Evolutionary conservation across 345 rosid species (phyloP), one percentile per base, ranked within the genome.

Genomic region (Sisymbrium irio): DNA sequence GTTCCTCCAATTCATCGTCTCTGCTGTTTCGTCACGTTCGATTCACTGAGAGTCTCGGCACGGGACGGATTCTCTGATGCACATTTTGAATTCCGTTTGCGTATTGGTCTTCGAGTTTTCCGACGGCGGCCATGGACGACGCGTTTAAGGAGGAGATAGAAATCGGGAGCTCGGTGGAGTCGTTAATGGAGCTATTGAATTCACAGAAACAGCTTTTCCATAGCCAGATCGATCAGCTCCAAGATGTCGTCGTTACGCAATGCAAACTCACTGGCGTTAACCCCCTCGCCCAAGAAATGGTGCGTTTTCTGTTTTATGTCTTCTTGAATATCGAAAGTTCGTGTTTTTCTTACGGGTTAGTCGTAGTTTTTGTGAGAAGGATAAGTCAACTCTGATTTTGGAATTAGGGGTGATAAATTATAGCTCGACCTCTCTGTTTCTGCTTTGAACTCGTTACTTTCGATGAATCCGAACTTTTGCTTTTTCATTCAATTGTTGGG

Each of bases 241-340:
- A 85, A 71, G 74, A 80, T 66, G 84, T 96, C 27, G 90, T 96
- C 44, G 86, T 92, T 69, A 82, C 83, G 37, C 99, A 95, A 74
- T 95, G 99, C 91, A 82, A 83, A 59, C 96, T 95, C 71, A 95
- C 98, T 44, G 98, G 99, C 60, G 99, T 83, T 82, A 96, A 96
- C 69, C 99, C 98, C 64, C 98, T 96, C 64, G 88, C 99, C 30
- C 98, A 96, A 78, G 97, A 96, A 71, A 96, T 90, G 99, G 99
- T 92, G 73, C 37, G 87, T 77, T 68, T 6, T 71, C 27, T 22
- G 13, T 62, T 18, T 22, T 1, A 18, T 69, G 51, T 27, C 19
- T 4, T 60, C 8, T 35, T 17, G 28, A 6, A 6, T 25, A 9
- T 62, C 35, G 49, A 37, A 20, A 64, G 15, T 35, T 58, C 15